These are phyloP conservation scores for Apiotrichum gamsii DNA, from an alignment of 1,284 basidiomycete genomes.

Conservation along the genomic window DNA sequence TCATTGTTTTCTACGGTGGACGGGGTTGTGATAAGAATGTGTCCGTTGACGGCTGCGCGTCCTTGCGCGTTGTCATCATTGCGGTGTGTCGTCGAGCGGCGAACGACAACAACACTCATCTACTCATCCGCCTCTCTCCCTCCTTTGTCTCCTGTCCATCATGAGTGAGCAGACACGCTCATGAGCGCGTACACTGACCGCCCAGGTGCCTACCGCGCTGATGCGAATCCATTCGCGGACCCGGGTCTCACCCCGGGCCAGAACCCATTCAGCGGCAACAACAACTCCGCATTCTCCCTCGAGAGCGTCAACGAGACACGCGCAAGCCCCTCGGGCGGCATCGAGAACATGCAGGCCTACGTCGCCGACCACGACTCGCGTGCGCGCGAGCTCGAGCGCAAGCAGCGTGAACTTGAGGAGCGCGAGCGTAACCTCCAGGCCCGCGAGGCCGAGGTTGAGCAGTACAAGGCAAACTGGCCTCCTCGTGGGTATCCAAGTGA, in stretches of 20 bases:
- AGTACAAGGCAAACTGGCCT: slow-evolving; percentile 46
- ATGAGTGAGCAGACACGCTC: neutral
- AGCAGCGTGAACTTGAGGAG: slow-evolving; percentile 36
- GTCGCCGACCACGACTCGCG: slow-evolving; percentile 19
- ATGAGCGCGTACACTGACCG: neutral
- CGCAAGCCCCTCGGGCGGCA: slow-evolving; percentile 12
- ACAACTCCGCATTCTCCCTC: slow-evolving; percentile 40
- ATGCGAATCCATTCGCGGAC: slow-evolving; percentile 38
- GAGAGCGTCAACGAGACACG: slow-evolving; percentile 17
- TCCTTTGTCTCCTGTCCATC: no score
- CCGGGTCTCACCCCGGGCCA: slow-evolving; percentile 1
- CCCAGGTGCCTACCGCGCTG: slow-evolving; percentile 14
- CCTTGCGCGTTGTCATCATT: no score
- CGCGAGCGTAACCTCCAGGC: slow-evolving; percentile 28
- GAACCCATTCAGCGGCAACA: slow-evolving; percentile 38
- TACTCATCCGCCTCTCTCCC: no score
- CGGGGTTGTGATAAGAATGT: no score
- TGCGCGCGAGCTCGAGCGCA: slow-evolving; percentile 27
- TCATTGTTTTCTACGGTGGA: no score
- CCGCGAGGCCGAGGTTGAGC: slow-evolving; percentile 25
- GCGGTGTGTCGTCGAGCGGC: no score
- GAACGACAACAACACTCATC: no score
- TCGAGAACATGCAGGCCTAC: slow-evolving; percentile 17
- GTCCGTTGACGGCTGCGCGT: no score
- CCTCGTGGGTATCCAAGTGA: slow-evolving; percentile 32